These are phyloP conservation scores for Aspergillus ochraceoroseus DNA, from an alignment of 2,329 filamentous ascomycete genomes.

Conservation along the genomic window DNA sequence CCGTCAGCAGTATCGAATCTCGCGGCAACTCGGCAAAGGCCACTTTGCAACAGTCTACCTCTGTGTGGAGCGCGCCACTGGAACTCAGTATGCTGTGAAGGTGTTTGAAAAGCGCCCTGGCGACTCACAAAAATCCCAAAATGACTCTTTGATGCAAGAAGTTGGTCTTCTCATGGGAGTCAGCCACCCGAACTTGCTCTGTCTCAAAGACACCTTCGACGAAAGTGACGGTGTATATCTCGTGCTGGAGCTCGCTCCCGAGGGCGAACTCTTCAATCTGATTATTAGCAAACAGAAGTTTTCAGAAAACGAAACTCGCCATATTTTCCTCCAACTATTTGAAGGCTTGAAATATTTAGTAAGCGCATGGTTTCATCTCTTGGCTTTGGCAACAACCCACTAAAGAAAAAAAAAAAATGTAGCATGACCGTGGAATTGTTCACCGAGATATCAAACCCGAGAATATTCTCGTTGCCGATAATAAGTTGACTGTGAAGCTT, in stretches of 20 bases:
- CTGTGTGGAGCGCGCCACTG: conserved; percentile 79
- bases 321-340: conserved; percentile 85
- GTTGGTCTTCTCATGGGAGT: conserved; percentile 97
- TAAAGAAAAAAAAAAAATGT: no score
- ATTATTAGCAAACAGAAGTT: conserved; percentile 90
- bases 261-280: conserved; percentile 93
- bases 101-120: conserved; percentile 82
- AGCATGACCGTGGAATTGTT: conserved; percentile 97
- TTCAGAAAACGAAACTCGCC: conserved; percentile 74
- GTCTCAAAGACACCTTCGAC: conserved; percentile 91
- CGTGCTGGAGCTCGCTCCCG: conserved; percentile 80
- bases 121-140: conserved; percentile 76
- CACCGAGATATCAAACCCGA: conserved; percentile 98
- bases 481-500: conserved; percentile 79
- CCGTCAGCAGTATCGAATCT: conserved; percentile 75
- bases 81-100: conserved; percentile 84
- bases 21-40: conserved; percentile 84
- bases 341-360: conserved; percentile 93
- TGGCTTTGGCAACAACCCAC: conserved; percentile 5
- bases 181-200: conserved; percentile 86
- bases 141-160: conserved; percentile 85
- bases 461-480: conserved; percentile 86
- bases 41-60: conserved; percentile 93
- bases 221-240: conserved; percentile 87
- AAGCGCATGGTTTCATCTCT: conserved; percentile 34